Evolutionary conservation across 805 yeast genomes (phyloP).

Genomic region (Metschnikowia cerradonensis): DNA sequence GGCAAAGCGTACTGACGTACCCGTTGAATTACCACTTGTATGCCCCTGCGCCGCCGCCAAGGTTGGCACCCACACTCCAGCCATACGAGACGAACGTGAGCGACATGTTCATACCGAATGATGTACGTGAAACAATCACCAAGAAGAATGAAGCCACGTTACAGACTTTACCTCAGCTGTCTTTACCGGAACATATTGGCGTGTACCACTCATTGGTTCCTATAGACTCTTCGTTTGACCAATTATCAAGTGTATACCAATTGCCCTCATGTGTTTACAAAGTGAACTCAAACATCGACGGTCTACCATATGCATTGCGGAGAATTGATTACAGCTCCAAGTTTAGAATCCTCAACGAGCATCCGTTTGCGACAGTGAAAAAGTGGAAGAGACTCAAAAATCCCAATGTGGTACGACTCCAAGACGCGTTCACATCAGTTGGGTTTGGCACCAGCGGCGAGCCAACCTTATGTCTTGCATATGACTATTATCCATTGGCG

Average conservation of each 20-base stretch:
- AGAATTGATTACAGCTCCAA: slow-evolving; percentile 49
- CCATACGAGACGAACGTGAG: slow-evolving; percentile 70
- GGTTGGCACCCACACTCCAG: slow-evolving; percentile 52
- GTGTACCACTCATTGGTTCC: slow-evolving; percentile 82
- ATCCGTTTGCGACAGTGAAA: slow-evolving; percentile 56
- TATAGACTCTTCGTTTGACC: slow-evolving; percentile 48
- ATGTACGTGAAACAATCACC: slow-evolving; percentile 66
- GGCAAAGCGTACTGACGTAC: slow-evolving; percentile 22
- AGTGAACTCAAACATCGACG: slow-evolving; percentile 75
- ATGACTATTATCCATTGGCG: slow-evolving; percentile 82
- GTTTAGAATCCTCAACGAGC: slow-evolving; percentile 41
- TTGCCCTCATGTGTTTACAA: slow-evolving; percentile 65
- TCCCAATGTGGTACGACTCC: slow-evolving; percentile 61
- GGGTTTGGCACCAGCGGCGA: slow-evolving; percentile 67
- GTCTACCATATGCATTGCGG: slow-evolving; percentile 70
- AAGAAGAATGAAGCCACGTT: slow-evolving; percentile 77
- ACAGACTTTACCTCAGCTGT: slow-evolving; percentile 51
- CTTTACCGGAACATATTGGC: slow-evolving; percentile 56
- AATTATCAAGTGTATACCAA: slow-evolving; percentile 42
- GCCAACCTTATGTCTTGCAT: slow-evolving; percentile 64
- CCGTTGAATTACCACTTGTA: slow-evolving; percentile 81
- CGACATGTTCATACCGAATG: slow-evolving; percentile 66
- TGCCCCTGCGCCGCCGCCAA: slow-evolving; percentile 86
- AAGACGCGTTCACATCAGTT: slow-evolving; percentile 82
- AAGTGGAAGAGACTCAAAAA: slow-evolving; percentile 57